These are phyloP conservation scores for Arachnopeziza araneosa DNA, from an alignment of 2,329 filamentous ascomycete species.

Conservation along the genomic window DNA sequence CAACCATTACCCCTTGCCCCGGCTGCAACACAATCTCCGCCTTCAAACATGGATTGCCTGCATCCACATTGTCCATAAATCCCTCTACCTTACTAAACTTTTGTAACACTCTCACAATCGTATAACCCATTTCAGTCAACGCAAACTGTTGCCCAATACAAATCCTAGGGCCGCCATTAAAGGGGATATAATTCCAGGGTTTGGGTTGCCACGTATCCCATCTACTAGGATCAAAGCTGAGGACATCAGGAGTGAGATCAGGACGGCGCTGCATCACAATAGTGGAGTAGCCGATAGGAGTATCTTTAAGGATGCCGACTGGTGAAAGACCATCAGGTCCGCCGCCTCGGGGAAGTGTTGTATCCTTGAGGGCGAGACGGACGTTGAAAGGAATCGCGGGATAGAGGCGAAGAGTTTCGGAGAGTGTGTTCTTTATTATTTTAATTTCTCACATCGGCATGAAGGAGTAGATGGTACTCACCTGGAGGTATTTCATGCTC, in stretches of 20 bases:
- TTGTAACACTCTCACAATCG: conserved; percentile 67
- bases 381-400: conserved; percentile 77
- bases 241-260: conserved; percentile 52
- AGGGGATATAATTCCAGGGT: conserved; percentile 68
- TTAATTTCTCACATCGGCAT: neutral
- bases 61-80: conserved; percentile 50
- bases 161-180: conserved; percentile 69
- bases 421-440: conserved; percentile 52
- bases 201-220: conserved; percentile 60
- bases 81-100: conserved; percentile 59
- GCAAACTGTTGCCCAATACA: conserved; percentile 80
- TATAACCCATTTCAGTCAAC: conserved; percentile 69
- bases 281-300: conserved; percentile 59
- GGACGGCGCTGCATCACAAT: conserved; percentile 67
- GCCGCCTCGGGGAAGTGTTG: conserved; percentile 67
- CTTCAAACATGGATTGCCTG: conserved; percentile 48
- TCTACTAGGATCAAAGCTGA: conserved; percentile 58
- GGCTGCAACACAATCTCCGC: conserved; percentile 56
- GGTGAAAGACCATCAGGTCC: conserved; percentile 57
- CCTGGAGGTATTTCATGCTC: conserved; percentile 73
- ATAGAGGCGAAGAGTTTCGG: conserved; percentile 74
- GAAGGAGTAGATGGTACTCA: conserved; percentile 7
- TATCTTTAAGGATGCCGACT: conserved; percentile 61
- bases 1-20: conserved; percentile 51
- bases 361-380: conserved; percentile 65